Evolutionary conservation across 805 yeast genomes (phyloP), one percentile per base, ranked within the genome.

Genomic region (Lipomyces mesembrius): DNA sequence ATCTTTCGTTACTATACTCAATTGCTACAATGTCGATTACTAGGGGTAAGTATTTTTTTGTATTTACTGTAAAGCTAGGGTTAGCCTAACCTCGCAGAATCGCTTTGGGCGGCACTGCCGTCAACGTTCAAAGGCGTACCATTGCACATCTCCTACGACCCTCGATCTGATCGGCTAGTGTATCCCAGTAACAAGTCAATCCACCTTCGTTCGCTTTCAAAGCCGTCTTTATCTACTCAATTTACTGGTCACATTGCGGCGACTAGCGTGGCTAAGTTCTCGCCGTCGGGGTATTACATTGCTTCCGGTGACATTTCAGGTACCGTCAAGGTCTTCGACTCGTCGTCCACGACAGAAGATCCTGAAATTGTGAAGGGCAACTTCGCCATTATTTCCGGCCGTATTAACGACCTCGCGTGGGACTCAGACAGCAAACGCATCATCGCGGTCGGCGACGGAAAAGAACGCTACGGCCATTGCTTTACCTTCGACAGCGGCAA

Each of bases 291-390:
- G 0, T 89, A 83, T 78, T 94, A 91, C 78, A 81, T 94, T 37
- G 97, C 97, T 1, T 89, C 96, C 2, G 98, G 97, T 58, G 99
- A 94, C 75, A 91, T 87, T 72, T 79, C 88, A n/a, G 99, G 99
- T 35, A 85, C 85, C 67, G 96, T 94, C 56, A 89, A 90, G 71
- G 86, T 95, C 57, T 94, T 98, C 97, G 96, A 92, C 73, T 78
- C 83, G 35, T 65, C 68, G 9, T 64, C 71, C 29, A 60, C 62
- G 20, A 76, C 75, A 27, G 83, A 84, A 22, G 85, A 84, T 43
- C 83, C 80, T 53, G 83, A 87, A 62, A 76, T 82, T 27, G 78
- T 91, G 58, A 94, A 94, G 79, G 88, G 92, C 65, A 90, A 87
- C 75, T 90, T 85, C 69, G 79, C 76, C 49, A 86, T 92, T 34